Evolutionary conservation across 257 asterid genomes (phyloP).

Genomic region (Plantago elongata): DNA sequence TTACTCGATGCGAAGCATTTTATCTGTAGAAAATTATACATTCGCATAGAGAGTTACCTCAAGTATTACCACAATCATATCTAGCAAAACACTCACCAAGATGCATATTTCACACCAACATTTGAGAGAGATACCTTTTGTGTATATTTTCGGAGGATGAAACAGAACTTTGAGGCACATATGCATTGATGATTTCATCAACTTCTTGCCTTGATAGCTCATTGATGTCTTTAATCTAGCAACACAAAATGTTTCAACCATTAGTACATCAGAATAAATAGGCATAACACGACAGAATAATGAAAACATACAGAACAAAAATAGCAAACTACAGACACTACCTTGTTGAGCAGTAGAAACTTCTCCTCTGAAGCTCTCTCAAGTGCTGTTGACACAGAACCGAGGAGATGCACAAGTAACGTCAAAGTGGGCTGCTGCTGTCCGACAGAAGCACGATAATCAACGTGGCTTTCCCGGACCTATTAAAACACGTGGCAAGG

Average conservation of each 20-base stretch:
- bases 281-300: conserved; percentile 4
- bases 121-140: conserved; percentile 49
- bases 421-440: conserved; percentile 69
- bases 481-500: conserved; percentile 27
- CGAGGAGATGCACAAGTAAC: conserved; percentile 56
- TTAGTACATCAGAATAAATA: conserved; percentile 6
- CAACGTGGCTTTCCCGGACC: conserved; percentile 60
- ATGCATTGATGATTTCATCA: conserved; percentile 70
- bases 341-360: conserved; percentile 81
- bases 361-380: conserved; percentile 82
- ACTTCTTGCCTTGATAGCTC: conserved; percentile 96
- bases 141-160: conserved; percentile 73
- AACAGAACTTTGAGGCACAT: conserved; percentile 47
- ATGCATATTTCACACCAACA: background rate
- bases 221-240: conserved; percentile 84
- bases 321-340: conserved; percentile 16
- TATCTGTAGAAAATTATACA: background rate
- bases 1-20: background rate
- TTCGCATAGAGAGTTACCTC: background rate
- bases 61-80: background rate
- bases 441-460: conserved; percentile 48
- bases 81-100: background rate
- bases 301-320: conserved; percentile 10
- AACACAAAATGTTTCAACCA: conserved; percentile 6
- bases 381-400: conserved; percentile 56